Evolutionary conservation across 2,329 filamentous ascomycete genomes (phyloP), one percentile per base, ranked within the genome.

Genomic region (Sporothrix luriei): DNA sequence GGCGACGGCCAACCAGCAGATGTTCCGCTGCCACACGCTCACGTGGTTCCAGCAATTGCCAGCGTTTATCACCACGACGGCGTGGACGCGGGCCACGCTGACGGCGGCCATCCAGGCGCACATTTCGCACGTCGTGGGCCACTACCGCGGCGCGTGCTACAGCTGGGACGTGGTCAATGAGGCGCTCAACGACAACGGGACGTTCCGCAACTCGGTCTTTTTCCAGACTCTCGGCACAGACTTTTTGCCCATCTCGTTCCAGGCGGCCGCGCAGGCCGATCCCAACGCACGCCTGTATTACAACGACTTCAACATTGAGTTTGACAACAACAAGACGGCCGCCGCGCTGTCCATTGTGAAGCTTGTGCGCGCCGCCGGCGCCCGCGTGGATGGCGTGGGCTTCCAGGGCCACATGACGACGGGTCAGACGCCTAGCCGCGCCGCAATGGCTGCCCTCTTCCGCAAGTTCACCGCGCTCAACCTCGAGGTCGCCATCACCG

Each of bases 101-200:
- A 81, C 81, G 13, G 78, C 78, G 1, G 82, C 83, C 6, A 78
- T 89, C 71, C 79, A 85, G 73, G 82, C 82, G 68, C 84, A 87
- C 76, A 82, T 87, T 71, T 82, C 81, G 57, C 78, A 81, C 71
- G 81, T 81, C 19, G 79, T 82, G 3, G 75, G 72, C 21, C 79
- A 85, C 76, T 85, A 80, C 77, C 78, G 78, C 68, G 80, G 81
- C 57, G 77, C 79, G 48, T 84, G 84, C 76, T 83, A 82, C 74
- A 79, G 79, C 62, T 87, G 84, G 84, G 84, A 86, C 69, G 84
- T 86, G 0, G 80, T 85, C 14, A 86, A 86, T 74, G 84, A 87
- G 76, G 81, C 80, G 9, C 78, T 84, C 73, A 81, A 83, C 72
- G 83, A 85, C 38, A 79, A 82, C 73, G 82, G 83, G 26, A 82